These are phyloP conservation scores for Pisolithus microcarpus DNA, from an alignment of 768 basidiomycete species.

Conservation along the genomic window DNA sequence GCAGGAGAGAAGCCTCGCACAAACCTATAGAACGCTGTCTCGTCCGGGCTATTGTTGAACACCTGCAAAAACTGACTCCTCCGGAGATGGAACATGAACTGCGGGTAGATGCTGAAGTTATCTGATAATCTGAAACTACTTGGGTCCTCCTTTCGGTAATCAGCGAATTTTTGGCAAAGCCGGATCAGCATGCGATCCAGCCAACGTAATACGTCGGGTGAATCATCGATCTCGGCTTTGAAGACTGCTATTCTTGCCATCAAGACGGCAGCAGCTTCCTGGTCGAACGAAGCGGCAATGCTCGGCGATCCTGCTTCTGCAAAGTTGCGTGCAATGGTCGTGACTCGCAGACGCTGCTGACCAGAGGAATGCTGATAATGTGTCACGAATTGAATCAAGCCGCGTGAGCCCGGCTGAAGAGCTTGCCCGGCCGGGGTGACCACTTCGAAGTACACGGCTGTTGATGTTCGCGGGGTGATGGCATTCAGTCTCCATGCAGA, in stretches of 20 bases:
- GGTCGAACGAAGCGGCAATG: slow-evolving; percentile 92
- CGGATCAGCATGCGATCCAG: slow-evolving; percentile 98
- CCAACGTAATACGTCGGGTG: slow-evolving; percentile 94
- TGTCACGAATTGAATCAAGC: slow-evolving; percentile 96
- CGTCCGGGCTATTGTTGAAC: slow-evolving; percentile 99
- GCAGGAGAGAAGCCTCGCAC: slow-evolving; percentile 12
- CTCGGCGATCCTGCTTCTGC: slow-evolving; percentile 94
- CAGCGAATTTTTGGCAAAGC: slow-evolving; percentile 98
- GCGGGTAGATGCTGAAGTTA: slow-evolving; percentile 98
- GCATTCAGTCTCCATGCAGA: slow-evolving; percentile 97
- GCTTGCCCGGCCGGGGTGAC: slow-evolving; percentile 96
- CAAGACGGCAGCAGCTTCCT: slow-evolving; percentile 94
- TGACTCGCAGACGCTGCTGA: slow-evolving; percentile 93
- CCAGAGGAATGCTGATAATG: slow-evolving; percentile 97
- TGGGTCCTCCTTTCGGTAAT: slow-evolving; percentile 97
- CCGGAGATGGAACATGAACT: slow-evolving; percentile 99
- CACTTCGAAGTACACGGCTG: slow-evolving; percentile 96
- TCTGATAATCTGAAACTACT: slow-evolving; percentile 86
- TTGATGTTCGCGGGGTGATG: slow-evolving; percentile 79
- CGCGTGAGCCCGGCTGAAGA: slow-evolving; percentile 80
- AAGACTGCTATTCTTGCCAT: slow-evolving; percentile 99
- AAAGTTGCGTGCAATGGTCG: slow-evolving; percentile 95
- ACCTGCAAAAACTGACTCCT: slow-evolving; percentile 98
- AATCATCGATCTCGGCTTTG: slow-evolving; percentile 98
- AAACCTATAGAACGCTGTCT: slow-evolving; percentile 95